Percentiles rank a stretch among this genome's conserved stretches.
phyloP scores from a whole-genome alignment of 2,329 filamentous ascomycete species.

The Xylaria sp. region DNA sequence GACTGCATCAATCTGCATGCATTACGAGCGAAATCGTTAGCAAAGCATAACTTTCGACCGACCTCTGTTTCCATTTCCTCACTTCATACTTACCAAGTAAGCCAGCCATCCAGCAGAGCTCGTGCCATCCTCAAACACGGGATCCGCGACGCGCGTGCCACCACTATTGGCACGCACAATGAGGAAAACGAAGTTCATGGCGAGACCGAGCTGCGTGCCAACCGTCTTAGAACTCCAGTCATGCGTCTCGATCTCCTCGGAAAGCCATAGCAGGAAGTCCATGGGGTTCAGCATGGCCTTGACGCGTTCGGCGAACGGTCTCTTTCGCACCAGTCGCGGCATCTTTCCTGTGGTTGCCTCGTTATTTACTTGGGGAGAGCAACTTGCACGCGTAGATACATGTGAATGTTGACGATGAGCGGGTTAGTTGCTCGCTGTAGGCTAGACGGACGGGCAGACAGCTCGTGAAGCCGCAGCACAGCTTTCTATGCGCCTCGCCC shows the following conservation, averaged over 20 bases:
- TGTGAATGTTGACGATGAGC: conserved; percentile 4
- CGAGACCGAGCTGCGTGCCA: conserved; percentile 79
- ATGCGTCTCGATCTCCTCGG: conserved; percentile 90
- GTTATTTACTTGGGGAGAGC: neutral
- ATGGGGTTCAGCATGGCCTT: conserved; percentile 83
- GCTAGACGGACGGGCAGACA: neutral
- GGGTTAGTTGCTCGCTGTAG: conserved; percentile 3
- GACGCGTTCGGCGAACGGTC: conserved; percentile 83
- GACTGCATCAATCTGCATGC: conserved; percentile 70
- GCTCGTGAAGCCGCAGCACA: neutral
- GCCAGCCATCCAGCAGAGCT: conserved; percentile 72
- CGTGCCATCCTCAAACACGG: conserved; percentile 82
- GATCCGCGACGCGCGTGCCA: conserved; percentile 69
- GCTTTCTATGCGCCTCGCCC: neutral
- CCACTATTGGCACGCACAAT: conserved; percentile 83
- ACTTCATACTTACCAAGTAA: conserved; percentile 59
- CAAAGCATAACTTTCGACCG: neutral
- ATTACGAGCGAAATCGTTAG: conserved; percentile 33
- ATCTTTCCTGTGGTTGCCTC: conserved; percentile 53
- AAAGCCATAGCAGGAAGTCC: conserved; percentile 90
- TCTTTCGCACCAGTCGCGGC: conserved; percentile 85
- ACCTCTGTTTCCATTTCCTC: neutral
- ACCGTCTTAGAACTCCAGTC: conserved; percentile 88
- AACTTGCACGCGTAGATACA: conserved; percentile 7
- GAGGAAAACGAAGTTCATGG: conserved; percentile 82